Evolutionary conservation across 2,329 filamentous ascomycete genomes (phyloP).

Genomic region (Fusarium pininemorale): DNA sequence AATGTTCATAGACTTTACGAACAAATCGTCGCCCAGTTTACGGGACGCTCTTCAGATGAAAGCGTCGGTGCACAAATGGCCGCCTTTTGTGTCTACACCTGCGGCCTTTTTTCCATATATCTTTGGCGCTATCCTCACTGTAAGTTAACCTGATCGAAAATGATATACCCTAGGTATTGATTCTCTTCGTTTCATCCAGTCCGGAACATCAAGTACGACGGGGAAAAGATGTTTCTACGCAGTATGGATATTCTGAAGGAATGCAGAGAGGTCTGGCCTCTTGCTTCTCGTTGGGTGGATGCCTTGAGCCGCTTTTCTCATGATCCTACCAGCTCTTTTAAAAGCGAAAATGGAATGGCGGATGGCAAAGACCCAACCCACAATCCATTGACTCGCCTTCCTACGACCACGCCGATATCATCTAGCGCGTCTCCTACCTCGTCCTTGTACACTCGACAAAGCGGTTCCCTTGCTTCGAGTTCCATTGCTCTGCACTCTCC

Average conservation of each 20-base stretch:
- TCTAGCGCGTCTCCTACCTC: constrained; percentile 32
- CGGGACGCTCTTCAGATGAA: constrained; percentile 55
- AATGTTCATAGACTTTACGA: constrained; percentile 59
- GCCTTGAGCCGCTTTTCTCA: constrained; percentile 58
- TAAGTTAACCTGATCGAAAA: constrained; percentile 42
- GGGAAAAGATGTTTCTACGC: constrained; percentile 57
- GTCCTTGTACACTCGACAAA: constrained; percentile 18
- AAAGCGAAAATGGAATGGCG: constrained; percentile 59
- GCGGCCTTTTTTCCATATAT: constrained; percentile 62
- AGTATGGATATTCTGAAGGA: constrained; percentile 58
- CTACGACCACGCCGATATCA: constrained; percentile 21
- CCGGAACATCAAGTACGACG: constrained; percentile 49
- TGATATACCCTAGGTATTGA: constrained; percentile 6
- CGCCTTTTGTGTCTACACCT: constrained; percentile 65
- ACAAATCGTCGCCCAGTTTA: constrained; percentile 62
- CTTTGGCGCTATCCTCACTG: constrained; percentile 61
- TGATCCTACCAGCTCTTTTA: constrained; percentile 53
- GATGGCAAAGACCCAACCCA: constrained; percentile 54
- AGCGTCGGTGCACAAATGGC: constrained; percentile 64
- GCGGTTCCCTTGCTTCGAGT: constrained; percentile 16
- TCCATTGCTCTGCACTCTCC: constrained; percentile 22
- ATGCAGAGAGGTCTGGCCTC: constrained; percentile 61
- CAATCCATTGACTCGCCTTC: constrained; percentile 21
- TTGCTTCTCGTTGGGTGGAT: constrained; percentile 63
- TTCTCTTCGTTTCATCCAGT: constrained; percentile 54